These are phyloP conservation scores for Wickerhamiella parazyma DNA, from an alignment of 805 yeast species.

Conservation along the genomic window DNA sequence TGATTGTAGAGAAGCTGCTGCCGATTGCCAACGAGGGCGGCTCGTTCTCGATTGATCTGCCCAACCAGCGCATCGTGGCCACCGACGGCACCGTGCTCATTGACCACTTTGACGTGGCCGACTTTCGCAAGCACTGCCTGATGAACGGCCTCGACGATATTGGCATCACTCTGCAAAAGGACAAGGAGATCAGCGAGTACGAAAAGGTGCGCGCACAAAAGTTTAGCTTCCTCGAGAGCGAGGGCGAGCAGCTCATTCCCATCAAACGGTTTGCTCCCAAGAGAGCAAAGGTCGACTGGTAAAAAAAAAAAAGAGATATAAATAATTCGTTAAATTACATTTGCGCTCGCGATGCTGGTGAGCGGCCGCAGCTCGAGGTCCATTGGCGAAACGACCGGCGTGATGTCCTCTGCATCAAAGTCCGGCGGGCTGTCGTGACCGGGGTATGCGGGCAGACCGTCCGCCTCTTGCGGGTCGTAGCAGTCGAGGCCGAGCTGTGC, in stretches of 20 bases:
- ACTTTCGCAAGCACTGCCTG: conserved; percentile 87
- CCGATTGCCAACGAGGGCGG: conserved; percentile 71
- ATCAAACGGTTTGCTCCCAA: conserved; percentile 4
- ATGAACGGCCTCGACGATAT: conserved; percentile 94
- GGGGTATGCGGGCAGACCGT: conserved; percentile 7
- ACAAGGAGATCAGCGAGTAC: conserved; percentile 54
- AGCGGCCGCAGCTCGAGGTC: background rate
- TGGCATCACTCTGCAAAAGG: conserved; percentile 88
- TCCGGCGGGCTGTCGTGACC: conserved; percentile 3
- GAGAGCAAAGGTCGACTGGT: conserved; percentile 2
- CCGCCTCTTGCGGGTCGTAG: background rate
- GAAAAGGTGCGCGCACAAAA: conserved; percentile 64
- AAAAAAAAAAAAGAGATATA: no score
- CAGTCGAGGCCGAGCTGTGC: conserved; percentile 1
- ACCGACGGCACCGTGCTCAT: conserved; percentile 61
- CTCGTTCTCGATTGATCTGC: conserved; percentile 66
- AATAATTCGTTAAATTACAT: no score
- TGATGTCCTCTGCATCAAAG: conserved; percentile 2
- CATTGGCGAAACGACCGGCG: background rate
- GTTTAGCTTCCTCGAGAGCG: conserved; percentile 90
- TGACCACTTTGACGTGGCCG: conserved; percentile 75
- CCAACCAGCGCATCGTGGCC: conserved; percentile 64
- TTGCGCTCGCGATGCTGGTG: background rate
- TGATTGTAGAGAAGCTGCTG: conserved; percentile 54
- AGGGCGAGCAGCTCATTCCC: conserved; percentile 31